These are phyloP conservation scores for Cryphonectria naterciae DNA, from an alignment of 2,329 filamentous ascomycete species.

Conservation along the genomic window DNA sequence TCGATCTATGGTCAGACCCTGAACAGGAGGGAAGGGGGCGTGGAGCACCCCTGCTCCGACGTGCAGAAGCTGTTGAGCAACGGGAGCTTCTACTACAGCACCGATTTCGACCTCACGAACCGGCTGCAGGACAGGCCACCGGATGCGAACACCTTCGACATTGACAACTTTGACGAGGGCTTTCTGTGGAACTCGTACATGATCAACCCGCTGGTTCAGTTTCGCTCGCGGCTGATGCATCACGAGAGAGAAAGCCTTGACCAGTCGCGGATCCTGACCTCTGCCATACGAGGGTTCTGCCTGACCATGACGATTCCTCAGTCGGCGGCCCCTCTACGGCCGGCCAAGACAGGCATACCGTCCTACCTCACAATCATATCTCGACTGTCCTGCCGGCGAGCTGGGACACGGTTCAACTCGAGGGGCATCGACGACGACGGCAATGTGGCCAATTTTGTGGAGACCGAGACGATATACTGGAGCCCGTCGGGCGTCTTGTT, in stretches of 20 bases:
- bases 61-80: slow-evolving; percentile 90
- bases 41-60: slow-evolving; percentile 88
- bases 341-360: slow-evolving; percentile 70
- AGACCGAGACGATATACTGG: slow-evolving; percentile 93
- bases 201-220: slow-evolving; percentile 90
- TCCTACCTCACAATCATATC: slow-evolving; percentile 90
- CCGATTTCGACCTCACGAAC: slow-evolving; percentile 96
- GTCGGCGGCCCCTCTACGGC: slow-evolving; percentile 70
- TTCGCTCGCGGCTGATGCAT: slow-evolving; percentile 78
- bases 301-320: slow-evolving; percentile 84
- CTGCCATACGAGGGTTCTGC: slow-evolving; percentile 91
- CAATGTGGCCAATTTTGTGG: slow-evolving; percentile 98
- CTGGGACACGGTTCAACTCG: slow-evolving; percentile 96
- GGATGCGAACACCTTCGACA: slow-evolving; percentile 79
- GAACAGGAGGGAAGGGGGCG: slow-evolving; percentile 68
- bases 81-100: slow-evolving; percentile 96
- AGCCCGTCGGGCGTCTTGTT: slow-evolving; percentile 78
- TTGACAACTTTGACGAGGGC: slow-evolving; percentile 88
- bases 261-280: slow-evolving; percentile 83
- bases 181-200: slow-evolving; percentile 99
- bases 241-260: slow-evolving; percentile 82
- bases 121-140: slow-evolving; percentile 83
- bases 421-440: slow-evolving; percentile 96
- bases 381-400: slow-evolving; percentile 84
- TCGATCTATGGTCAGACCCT: slow-evolving; percentile 55